These are phyloP conservation scores for Colletotrichum tamarilloi DNA, from an alignment of 2,329 filamentous ascomycete genomes.

Conservation along the genomic window DNA sequence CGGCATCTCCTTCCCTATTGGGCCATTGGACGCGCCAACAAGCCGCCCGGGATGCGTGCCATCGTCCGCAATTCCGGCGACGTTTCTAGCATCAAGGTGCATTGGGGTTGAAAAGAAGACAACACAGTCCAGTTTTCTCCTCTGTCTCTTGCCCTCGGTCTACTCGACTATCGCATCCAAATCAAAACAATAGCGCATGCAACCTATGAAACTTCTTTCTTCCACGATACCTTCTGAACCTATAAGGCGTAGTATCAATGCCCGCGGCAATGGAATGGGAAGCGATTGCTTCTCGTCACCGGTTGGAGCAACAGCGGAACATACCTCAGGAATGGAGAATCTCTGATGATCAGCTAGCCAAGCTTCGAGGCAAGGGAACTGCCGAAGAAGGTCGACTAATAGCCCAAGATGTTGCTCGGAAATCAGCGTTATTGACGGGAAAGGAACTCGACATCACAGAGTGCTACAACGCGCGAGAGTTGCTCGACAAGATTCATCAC, in stretches of 20 bases:
- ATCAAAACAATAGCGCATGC: not conserved
- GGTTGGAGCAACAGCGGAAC: slow-evolving; percentile 13
- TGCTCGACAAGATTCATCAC: slow-evolving; percentile 35
- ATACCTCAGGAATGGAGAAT: slow-evolving; percentile 35
- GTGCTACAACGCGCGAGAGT: slow-evolving; percentile 28
- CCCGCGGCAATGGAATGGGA: slow-evolving; percentile 25
- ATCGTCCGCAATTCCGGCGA: not conserved
- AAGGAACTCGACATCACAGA: slow-evolving; percentile 40
- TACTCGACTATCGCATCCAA: not conserved
- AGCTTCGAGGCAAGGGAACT: slow-evolving; percentile 24
- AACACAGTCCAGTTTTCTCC: not conserved
- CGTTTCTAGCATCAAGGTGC: not conserved
- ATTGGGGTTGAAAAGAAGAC: not conserved
- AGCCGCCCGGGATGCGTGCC: not conserved
- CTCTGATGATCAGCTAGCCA: slow-evolving; percentile 1
- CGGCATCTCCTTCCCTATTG: slow-evolving; percentile 15
- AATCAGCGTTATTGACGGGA: slow-evolving; percentile 34
- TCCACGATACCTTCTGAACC: not conserved
- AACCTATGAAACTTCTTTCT: too few relatives aligned
- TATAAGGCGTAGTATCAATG: not conserved
- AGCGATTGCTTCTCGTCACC: slow-evolving; percentile 29
- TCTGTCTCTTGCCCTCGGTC: not conserved
- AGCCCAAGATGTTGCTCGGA: slow-evolving; percentile 17
- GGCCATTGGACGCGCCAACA: not conserved
- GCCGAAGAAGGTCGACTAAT: slow-evolving; percentile 28